Evolutionary conservation across 2,329 filamentous ascomycete genomes (phyloP).

Genomic region (Conoideocrella luteorostrata): DNA sequence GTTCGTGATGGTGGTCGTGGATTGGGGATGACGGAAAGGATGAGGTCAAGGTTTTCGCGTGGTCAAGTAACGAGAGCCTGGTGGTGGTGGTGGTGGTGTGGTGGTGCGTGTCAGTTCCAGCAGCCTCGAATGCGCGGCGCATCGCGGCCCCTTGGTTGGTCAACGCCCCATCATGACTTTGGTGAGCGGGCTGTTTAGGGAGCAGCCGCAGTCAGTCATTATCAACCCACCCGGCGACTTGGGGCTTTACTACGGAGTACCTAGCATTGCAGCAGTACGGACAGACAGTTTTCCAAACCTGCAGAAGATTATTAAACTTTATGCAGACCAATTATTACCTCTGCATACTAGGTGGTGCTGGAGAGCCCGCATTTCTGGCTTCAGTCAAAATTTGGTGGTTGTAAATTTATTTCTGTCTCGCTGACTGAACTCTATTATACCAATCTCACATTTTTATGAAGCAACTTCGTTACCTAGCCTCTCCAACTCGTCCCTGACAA

Average conservation of each 20-base stretch:
- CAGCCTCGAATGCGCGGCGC: conserved; percentile 8
- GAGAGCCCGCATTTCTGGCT: too few species aligned
- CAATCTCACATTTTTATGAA: conserved; percentile 17
- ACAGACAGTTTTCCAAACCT: too few species aligned
- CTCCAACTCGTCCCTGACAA: conserved; percentile 58
- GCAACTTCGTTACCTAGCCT: conserved; percentile 53
- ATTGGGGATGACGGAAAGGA: neutral
- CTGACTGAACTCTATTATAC: neutral
- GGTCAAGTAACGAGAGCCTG: neutral
- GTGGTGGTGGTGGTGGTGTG: too few species aligned
- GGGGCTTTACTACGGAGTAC: too few species aligned
- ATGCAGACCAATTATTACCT: too few species aligned
- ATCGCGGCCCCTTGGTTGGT: conserved; percentile 12
- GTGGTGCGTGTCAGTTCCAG: conserved; percentile 7
- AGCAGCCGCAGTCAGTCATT: neutral
- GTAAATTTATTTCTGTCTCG: neutral
- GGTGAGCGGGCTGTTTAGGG: conserved; percentile 1
- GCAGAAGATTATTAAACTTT: too few species aligned
- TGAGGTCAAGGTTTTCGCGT: conserved; percentile 1
- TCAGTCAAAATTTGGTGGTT: too few species aligned
- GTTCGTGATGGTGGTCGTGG: neutral
- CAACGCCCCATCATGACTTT: conserved; percentile 15
- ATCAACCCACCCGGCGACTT: neutral
- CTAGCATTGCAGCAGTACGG: too few species aligned
- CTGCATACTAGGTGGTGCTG: too few species aligned